These are phyloP conservation scores for Aspergillus arachidicola DNA, from an alignment of 2,329 filamentous ascomycete genomes.

Conservation along the genomic window DNA sequence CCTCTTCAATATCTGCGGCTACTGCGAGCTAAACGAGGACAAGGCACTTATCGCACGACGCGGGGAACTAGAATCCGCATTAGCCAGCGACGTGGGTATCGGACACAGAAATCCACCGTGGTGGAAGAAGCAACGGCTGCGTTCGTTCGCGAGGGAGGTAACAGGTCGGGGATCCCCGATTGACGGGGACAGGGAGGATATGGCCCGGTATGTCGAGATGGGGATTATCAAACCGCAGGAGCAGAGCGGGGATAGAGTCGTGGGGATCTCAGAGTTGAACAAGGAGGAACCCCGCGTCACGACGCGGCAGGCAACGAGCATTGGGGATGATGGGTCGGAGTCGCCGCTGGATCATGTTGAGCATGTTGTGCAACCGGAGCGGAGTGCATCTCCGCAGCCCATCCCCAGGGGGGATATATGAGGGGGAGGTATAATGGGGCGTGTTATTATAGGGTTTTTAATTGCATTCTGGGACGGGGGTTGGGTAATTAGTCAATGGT, in stretches of 20 bases:
- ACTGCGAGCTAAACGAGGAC: slow-evolving; percentile 71
- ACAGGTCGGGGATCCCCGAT: background rate
- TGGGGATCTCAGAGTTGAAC: background rate
- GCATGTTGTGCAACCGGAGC: slow-evolving; percentile 9
- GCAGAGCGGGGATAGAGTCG: background rate
- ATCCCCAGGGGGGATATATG: background rate
- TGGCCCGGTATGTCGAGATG: slow-evolving; percentile 16
- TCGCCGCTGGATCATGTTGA: slow-evolving; percentile 5
- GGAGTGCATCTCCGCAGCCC: slow-evolving; percentile 5
- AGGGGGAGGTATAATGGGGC: background rate
- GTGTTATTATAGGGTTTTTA: background rate
- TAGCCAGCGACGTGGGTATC: slow-evolving; percentile 10
- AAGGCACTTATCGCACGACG: slow-evolving; percentile 66
- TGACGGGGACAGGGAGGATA: slow-evolving; percentile 6
- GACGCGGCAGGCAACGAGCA: slow-evolving; percentile 7
- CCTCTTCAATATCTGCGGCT: slow-evolving; percentile 54
- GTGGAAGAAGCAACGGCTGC: slow-evolving; percentile 14
- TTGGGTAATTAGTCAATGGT: background rate
- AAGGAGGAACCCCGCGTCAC: slow-evolving; percentile 8
- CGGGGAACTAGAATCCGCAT: slow-evolving; percentile 23
- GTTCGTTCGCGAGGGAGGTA: slow-evolving; percentile 10
- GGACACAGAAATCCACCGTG: slow-evolving; percentile 12
- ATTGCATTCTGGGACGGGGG: background rate
- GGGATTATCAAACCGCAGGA: slow-evolving; percentile 15
- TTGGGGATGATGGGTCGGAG: background rate